phyloP scores from a whole-genome alignment of 768 basidiomycete genomes.

The Cystofilobasidium macerans region DNA sequence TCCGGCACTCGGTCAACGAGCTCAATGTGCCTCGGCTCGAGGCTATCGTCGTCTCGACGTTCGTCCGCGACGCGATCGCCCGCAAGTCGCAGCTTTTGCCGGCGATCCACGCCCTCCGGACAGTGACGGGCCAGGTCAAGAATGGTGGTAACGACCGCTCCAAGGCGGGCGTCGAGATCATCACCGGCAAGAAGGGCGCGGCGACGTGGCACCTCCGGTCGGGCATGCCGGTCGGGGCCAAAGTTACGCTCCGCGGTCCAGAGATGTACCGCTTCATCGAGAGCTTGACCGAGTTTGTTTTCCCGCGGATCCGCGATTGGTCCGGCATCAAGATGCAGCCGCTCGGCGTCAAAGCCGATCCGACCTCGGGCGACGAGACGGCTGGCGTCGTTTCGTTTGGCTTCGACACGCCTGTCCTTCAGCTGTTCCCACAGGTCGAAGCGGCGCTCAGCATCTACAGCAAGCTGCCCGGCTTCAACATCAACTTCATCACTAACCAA shows the following conservation, averaged over 20 bases:
- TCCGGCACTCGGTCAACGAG: slow-evolving; percentile 48
- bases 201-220: slow-evolving; percentile 70
- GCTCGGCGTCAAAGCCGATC: slow-evolving; percentile 50
- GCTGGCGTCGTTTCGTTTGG: slow-evolving; percentile 85
- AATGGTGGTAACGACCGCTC: slow-evolving; percentile 60
- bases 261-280: slow-evolving; percentile 92
- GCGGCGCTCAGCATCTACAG: slow-evolving; percentile 86
- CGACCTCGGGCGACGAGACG: slow-evolving; percentile 51
- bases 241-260: slow-evolving; percentile 79
- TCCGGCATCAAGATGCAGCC: slow-evolving; percentile 69
- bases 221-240: slow-evolving; percentile 70
- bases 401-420: slow-evolving; percentile 69
- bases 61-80: slow-evolving; percentile 65
- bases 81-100: slow-evolving; percentile 65
- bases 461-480: slow-evolving; percentile 74
- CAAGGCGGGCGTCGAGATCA: slow-evolving; percentile 63
- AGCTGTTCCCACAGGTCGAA: slow-evolving; percentile 89
- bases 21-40: slow-evolving; percentile 67
- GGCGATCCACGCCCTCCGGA: slow-evolving; percentile 77
- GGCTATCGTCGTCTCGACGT: slow-evolving; percentile 71
- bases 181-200: slow-evolving; percentile 51
- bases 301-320: slow-evolving; percentile 89
- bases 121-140: slow-evolving; percentile 71
- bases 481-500: slow-evolving; percentile 85
- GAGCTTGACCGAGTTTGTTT: slow-evolving; percentile 79